Base-by-base conservation (phyloP, 768 basidiomycete species). In the Lanmaoa pseudosensibilis region DNA sequence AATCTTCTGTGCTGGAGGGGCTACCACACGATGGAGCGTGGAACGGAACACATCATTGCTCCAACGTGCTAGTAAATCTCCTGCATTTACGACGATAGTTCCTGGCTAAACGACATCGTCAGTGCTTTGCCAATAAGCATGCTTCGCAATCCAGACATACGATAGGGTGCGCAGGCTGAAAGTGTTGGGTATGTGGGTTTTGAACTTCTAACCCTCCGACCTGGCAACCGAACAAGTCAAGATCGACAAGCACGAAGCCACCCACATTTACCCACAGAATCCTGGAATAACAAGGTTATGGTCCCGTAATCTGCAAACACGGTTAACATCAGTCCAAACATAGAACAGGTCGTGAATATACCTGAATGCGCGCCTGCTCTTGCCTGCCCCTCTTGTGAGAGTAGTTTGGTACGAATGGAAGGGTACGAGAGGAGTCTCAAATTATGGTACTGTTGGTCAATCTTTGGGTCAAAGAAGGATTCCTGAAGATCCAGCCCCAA, bases 331-430 rank as follows among this genome's bases (percentile, higher is more conserved):
- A n/a, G 19, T 50, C n/a, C 44, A 41, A 15, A 36, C 16, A 2
- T 18, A 43, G 30, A 41, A 40, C 19, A 36, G 16, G 13, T 2
- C 4, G 4, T 36, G 21, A 33, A 34, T 70, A 46, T 57, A 80
- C 86, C 90, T 46, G 89, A 90, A 65, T 94, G 92, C 21, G 88
- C 85, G 12, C 90, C 92, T 16, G 92, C 92, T 27, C 92, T 80
- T 15, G 88, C 85, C 65, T 90, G 88, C 1, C 88, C 89, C 1
- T 86, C 83, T 38, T 76, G 69, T 37, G 77, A 75, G 44, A 92
- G 74, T 34, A 87, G 62, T 21, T 76, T 71, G 7, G 80, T 78
- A 57, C 82, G 82, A 50, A 94, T 79, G n/a, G 90, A 75, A 23
- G 92, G 92, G 68, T 94, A 94, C 9, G 86, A 88, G 25, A 94